phyloP scores from a whole-genome alignment of 169 alveolate genomes.

The Plasmodium chabaudi region DNA sequence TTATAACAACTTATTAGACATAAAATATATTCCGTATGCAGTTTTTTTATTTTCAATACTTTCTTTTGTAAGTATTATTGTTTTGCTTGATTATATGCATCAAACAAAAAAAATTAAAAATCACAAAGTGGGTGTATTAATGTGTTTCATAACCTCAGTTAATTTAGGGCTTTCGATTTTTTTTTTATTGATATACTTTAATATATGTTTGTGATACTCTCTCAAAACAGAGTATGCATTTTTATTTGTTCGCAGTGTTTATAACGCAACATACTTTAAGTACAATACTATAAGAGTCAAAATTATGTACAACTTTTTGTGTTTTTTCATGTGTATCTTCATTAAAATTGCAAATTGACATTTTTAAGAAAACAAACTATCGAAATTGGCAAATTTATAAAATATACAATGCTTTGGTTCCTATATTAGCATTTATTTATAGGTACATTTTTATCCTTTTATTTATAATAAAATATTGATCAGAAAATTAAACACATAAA shows the following conservation, averaged over 20 bases:
- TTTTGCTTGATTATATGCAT: constrained; percentile 32
- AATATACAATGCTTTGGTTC: too few species aligned
- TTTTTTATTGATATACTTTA: constrained; percentile 48
- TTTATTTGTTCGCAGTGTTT: not conserved
- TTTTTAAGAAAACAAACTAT: too few species aligned
- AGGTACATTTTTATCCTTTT: too few species aligned
- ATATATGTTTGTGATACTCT: constrained; percentile 13
- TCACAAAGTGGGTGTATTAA: constrained; percentile 7
- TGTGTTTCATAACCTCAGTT: constrained; percentile 47
- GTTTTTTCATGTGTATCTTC: too few species aligned
- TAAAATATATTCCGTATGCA: constrained; percentile 51
- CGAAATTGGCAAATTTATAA: too few species aligned
- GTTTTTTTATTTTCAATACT: constrained; percentile 28
- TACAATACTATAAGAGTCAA: not conserved
- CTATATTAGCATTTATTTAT: too few species aligned
- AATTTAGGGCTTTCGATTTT: constrained; percentile 53
- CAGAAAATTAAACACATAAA: too few species aligned
- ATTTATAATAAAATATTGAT: too few species aligned
- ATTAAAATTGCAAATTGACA: too few species aligned
- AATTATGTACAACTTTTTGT: too few species aligned
- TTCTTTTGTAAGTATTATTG: constrained; percentile 37
- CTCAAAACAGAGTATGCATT: not conserved
- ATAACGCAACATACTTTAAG: not conserved
- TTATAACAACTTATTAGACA: constrained; percentile 22
- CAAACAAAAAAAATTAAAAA: constrained; percentile 7